phyloP scores from a whole-genome alignment of 805 yeast genomes.

The Candida sakaeoensis region DNA sequence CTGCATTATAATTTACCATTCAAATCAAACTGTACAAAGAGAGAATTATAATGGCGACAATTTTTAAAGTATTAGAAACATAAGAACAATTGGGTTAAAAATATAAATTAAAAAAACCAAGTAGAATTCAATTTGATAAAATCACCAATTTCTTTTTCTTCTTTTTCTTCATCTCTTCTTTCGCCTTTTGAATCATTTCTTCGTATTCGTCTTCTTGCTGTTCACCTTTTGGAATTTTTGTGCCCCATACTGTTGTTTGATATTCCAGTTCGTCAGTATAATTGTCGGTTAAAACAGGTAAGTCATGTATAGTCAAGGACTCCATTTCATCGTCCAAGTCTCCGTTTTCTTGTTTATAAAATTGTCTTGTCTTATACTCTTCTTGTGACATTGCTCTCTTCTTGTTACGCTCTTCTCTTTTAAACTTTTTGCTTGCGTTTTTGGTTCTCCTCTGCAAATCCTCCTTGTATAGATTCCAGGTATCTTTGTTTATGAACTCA shows the following conservation, averaged over 20 bases:
- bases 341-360: conserved; percentile 56
- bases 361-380: conserved; percentile 55
- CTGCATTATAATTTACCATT: too few relatives aligned
- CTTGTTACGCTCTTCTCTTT: conserved; percentile 59
- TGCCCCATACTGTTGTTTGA: conserved; percentile 75
- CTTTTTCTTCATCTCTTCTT: conserved; percentile 40
- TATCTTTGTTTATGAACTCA: conserved; percentile 28
- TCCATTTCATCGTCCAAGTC: conserved; percentile 16
- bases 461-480: conserved; percentile 44
- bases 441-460: conserved; percentile 59
- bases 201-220: conserved; percentile 21
- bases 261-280: conserved; percentile 19
- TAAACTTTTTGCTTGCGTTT: conserved; percentile 43
- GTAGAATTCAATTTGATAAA: conserved; percentile 24
- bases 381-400: conserved; percentile 53
- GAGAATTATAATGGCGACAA: too few relatives aligned
- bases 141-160: conserved; percentile 44
- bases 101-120: too few relatives aligned
- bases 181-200: conserved; percentile 51
- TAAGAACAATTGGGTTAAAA: too few relatives aligned
- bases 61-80: too few relatives aligned
- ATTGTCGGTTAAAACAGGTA: conserved; percentile 25
- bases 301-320: conserved; percentile 30
- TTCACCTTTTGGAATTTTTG: conserved; percentile 46
- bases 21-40: too few relatives aligned